Base-by-base conservation (phyloP, 106 monocot genomes). In the Dendrobium catenatum region DNA sequence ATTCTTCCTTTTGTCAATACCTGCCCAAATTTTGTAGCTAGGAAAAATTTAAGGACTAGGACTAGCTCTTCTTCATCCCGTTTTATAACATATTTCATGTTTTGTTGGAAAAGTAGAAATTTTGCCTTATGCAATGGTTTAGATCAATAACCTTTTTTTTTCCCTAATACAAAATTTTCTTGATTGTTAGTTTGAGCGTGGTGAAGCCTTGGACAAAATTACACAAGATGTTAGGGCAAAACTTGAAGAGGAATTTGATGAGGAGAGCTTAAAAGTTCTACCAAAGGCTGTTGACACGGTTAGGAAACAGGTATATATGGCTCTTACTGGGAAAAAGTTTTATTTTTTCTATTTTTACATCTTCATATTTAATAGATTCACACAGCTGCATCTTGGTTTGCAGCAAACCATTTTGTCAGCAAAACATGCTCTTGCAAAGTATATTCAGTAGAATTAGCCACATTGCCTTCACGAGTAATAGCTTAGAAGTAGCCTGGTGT, bases 141-240 rank as follows among this genome's bases (percentile, higher is more conserved):
- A 18, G n/a, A 61, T 61, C 22, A 61, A 61, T 61, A 9, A 55
- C 54, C 41, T n/a, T 75, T 55, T 82, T 55, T 76, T 26, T 55
- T 37, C 2, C 2, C 20, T 26, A 10, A 72, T 77, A 16, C 33
- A 9, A 37, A 37, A 76, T 31, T 17, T 78, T 48, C 4, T 82
- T 78, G 68, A 7, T 72, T 84, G 3, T 73, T 86, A 98, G 98
- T 98, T 98, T 89, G 95, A 98, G 80, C 87, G 98, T 43, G 98
- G 98, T 80, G 95, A 89, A 86, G 95, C 98, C 7, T 86, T 98
- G 85, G 98, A 98, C 40, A 95, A 89, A 59, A 94, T 98, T 64
- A 84, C 86, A 80, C 88, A 95, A 86, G 80, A 56, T 81, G 98
- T 90, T 64, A 98, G 87, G 85, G 82, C 77, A 48, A 85, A 89